Percentiles rank a stretch among this genome's conserved stretches.
phyloP scores from a whole-genome alignment of 225 moss, liverwort and hornwort species.

The Neckera pumila region DNA sequence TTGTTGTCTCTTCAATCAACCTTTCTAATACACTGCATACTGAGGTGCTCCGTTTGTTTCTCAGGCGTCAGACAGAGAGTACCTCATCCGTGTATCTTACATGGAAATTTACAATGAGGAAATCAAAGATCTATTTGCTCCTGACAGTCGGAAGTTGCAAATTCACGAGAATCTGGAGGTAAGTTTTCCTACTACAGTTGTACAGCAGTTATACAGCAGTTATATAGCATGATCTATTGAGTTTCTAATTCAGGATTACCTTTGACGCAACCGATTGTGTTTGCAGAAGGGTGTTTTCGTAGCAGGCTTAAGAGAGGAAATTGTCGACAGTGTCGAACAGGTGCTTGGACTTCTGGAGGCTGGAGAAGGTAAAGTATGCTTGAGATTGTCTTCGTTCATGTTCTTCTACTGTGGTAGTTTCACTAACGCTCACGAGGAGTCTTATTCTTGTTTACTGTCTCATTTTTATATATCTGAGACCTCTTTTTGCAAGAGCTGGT shows the following conservation, averaged over 20 bases:
- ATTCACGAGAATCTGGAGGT: conserved; percentile 53
- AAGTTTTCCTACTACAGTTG: neutral
- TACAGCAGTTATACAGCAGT: too few species aligned
- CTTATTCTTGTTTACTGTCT: neutral
- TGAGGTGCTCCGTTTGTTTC: neutral
- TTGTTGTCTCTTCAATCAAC: neutral
- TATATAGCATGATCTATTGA: neutral
- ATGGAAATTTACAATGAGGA: conserved; percentile 56
- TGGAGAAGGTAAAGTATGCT: conserved; percentile 56
- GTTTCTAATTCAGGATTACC: neutral
- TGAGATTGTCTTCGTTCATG: neutral
- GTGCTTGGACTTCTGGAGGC: conserved; percentile 75
- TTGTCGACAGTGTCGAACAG: conserved; percentile 84
- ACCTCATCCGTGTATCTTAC: conserved; percentile 43
- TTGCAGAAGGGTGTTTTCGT: conserved; percentile 85
- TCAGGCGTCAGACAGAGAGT: conserved; percentile 40
- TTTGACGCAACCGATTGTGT: neutral
- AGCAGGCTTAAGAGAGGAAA: conserved; percentile 91
- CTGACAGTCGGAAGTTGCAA: conserved; percentile 41
- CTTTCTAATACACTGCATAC: neutral
- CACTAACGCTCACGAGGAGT: neutral
- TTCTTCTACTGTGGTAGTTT: neutral
- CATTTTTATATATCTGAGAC: neutral
- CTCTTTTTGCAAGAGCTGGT: neutral
- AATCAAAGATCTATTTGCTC: conserved; percentile 46